A percentile compares a stretch with the other conserved stretches of the same genome.
phyloP scores from a whole-genome alignment of 1,284 basidiomycete genomes.

The Ustilago tritici region DNA sequence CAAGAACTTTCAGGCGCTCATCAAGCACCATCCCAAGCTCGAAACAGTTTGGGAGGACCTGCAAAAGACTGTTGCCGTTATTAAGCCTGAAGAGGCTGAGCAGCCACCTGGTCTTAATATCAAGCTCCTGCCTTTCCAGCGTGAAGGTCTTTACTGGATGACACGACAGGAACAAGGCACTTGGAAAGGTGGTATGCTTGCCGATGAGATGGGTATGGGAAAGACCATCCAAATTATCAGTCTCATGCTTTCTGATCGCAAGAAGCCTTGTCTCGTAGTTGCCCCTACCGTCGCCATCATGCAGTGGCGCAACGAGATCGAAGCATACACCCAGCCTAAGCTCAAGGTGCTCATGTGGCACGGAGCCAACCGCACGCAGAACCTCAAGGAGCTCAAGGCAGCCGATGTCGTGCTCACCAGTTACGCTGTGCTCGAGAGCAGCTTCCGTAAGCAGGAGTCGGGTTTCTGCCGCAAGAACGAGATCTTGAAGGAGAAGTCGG shows the following conservation, averaged over 20 bases:
- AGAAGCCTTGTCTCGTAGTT: constrained; percentile 88
- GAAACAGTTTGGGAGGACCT: constrained; percentile 88
- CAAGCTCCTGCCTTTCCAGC: constrained; percentile 78
- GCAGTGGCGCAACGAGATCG: constrained; percentile 98
- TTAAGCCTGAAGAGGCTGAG: constrained; percentile 75
- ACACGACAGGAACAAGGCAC: constrained; percentile 86
- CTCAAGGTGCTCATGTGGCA: constrained; percentile 87
- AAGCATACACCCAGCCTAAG: constrained; percentile 71
- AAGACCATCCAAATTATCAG: constrained; percentile 98
- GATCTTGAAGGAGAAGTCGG: constrained; percentile 88
- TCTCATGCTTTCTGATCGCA: constrained; percentile 82
- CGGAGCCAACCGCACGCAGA: constrained; percentile 76
- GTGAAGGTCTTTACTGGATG: constrained; percentile 96
- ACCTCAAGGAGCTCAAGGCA: constrained; percentile 79
- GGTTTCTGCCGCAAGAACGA: constrained; percentile 89
- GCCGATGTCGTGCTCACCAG: constrained; percentile 80
- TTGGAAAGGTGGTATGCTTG: constrained; percentile 93
- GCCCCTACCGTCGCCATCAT: constrained; percentile 94
- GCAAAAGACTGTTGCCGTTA: constrained; percentile 70
- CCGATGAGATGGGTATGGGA: constrained; percentile 93
- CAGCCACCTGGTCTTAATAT: constrained; percentile 81
- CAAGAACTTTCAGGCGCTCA: constrained; percentile 32
- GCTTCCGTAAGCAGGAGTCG: constrained; percentile 89
- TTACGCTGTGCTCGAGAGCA: constrained; percentile 85
- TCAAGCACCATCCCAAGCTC: constrained; percentile 76